phyloP scores from a whole-genome alignment of 495 filamentous ascomycete species.

The Pyronema domesticum region DNA sequence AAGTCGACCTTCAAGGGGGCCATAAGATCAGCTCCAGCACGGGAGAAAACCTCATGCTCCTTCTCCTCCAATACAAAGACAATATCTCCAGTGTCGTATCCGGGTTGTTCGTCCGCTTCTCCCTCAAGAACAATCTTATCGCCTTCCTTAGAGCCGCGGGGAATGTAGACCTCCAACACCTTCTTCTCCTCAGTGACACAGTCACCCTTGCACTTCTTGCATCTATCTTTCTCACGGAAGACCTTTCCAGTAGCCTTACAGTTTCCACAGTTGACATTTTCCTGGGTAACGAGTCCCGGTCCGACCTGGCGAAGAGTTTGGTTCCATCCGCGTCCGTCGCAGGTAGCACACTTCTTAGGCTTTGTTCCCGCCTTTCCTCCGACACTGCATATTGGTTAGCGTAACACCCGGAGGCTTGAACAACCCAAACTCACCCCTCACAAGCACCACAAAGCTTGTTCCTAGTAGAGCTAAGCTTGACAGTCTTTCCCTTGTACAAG shows the following conservation, averaged over 20 bases:
- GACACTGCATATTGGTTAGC: neutral
- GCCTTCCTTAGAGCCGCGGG: slow-evolving; percentile 70
- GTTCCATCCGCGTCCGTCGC: slow-evolving; percentile 55
- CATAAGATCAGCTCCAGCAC: slow-evolving; percentile 66
- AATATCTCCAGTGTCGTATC: slow-evolving; percentile 81
- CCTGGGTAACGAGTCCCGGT: slow-evolving; percentile 61
- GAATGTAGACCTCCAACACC: slow-evolving; percentile 88
- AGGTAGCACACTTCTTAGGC: slow-evolving; percentile 65
- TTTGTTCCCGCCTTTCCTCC: slow-evolving; percentile 88
- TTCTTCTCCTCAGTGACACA: slow-evolving; percentile 68
- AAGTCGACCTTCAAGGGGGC: slow-evolving; percentile 64
- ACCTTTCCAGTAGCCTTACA: slow-evolving; percentile 69
- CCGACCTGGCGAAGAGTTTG: slow-evolving; percentile 60
- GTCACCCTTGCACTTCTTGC: slow-evolving; percentile 94
- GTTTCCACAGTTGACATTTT: slow-evolving; percentile 50
- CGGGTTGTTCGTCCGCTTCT: slow-evolving; percentile 86
- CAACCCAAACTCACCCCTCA: slow-evolving; percentile 38
- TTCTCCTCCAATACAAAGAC: slow-evolving; percentile 72
- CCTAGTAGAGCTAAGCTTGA: slow-evolving; percentile 84
- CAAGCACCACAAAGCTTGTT: slow-evolving; percentile 74
- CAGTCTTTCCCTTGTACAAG: slow-evolving; percentile 94
- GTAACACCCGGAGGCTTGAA: neutral
- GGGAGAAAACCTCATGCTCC: slow-evolving; percentile 59
- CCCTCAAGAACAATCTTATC: slow-evolving; percentile 81
- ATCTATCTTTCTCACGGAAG: slow-evolving; percentile 86